Base-by-base conservation (phyloP, 805 yeast species). In the Hanseniaspora jakobsenii region DNA sequence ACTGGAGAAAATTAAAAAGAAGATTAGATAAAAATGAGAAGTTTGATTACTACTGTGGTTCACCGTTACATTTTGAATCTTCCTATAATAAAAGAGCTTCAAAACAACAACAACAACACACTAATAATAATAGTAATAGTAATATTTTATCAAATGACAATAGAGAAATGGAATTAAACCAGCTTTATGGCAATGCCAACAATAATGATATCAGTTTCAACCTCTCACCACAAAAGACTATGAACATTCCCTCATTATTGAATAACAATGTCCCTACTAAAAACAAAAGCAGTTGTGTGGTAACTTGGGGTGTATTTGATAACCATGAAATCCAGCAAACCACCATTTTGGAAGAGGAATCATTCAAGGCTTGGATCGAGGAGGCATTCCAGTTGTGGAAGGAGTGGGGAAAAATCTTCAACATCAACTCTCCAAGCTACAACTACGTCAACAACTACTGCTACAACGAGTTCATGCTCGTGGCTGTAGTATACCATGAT, bases 261-360 rank as follows among this genome's bases (percentile, higher is more conserved):
- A n/a, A n/a, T n/a, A n/a, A n/a, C n/a, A n/a, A n/a, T n/a, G n/a
- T n/a, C n/a, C n/a, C n/a, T n/a, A n/a, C n/a, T 1, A 54, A 61
- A 8, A 77, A 83, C 50, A 65, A 68, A 23, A 73, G 91, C 2
- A 85, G 81, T 53, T 80, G 78, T 51, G 94, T 91, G 22, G 93
- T 91, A 7, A 91, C 98, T 1, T 91, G 98, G 98, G 98, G 97
- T 50, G 94, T 82, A 2, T 89, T 91, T 70, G 94, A 94, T 6
- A 79, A 79, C 60, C 75, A 86, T 51, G 95, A 85, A 57, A 78
- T 86, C 29, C 73, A 85, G 29, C 96, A 87, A 61, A 82, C 96
- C 0, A 91, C 98, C 0, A 80, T 87, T 49, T 78, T 91, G 47
- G 95, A 87, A 57, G 81, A 77, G 53, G 95, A 86, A 53, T 84